Percentiles rank a stretch among this genome's conserved stretches.
phyloP scores from a whole-genome alignment of 2,329 filamentous ascomycete genomes.

The Hymenoscyphus occultus region DNA sequence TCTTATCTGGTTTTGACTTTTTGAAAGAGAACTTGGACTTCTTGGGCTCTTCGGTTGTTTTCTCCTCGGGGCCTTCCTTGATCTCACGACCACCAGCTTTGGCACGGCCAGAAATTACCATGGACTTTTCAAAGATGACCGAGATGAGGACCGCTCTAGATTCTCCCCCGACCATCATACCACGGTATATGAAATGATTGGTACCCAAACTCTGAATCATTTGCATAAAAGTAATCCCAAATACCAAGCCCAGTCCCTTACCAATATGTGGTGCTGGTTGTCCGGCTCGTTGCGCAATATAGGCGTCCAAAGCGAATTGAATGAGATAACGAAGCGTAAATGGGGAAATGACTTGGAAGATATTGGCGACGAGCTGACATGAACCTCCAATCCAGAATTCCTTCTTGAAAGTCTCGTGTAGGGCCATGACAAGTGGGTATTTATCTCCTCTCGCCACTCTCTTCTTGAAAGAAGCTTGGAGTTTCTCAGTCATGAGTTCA shows the following conservation, averaged over 20 bases:
- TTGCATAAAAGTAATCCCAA: constrained; percentile 86
- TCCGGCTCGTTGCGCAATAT: constrained; percentile 54
- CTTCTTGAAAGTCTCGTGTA: constrained; percentile 80
- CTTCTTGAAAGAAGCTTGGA: constrained; percentile 66
- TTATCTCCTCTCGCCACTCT: constrained; percentile 67
- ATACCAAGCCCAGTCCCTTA: constrained; percentile 73
- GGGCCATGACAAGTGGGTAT: constrained; percentile 71
- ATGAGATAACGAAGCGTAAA: constrained; percentile 86
- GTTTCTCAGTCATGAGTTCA: constrained; percentile 62
- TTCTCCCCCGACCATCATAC: constrained; percentile 89
- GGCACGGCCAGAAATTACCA: constrained; percentile 83
- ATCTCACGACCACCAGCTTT: constrained; percentile 70
- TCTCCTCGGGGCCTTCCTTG: constrained; percentile 37
- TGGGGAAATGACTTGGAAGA: constrained; percentile 78
- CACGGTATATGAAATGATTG: constrained; percentile 89
- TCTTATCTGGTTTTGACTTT: constrained; percentile 43
- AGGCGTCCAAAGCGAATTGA: constrained; percentile 77
- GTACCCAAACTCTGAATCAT: constrained; percentile 74
- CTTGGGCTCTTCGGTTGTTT: constrained; percentile 39
- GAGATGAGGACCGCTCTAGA: constrained; percentile 77
- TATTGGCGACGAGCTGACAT: constrained; percentile 68
- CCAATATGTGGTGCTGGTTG: constrained; percentile 64
- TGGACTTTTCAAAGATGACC: constrained; percentile 87
- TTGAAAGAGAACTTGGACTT: constrained; percentile 29
- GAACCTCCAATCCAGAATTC: constrained; percentile 85